A percentile compares a stretch with the other conserved stretches of the same genome.
phyloP scores from a whole-genome alignment of 305 asterid genomes.

The Rubia tinctorum region DNA sequence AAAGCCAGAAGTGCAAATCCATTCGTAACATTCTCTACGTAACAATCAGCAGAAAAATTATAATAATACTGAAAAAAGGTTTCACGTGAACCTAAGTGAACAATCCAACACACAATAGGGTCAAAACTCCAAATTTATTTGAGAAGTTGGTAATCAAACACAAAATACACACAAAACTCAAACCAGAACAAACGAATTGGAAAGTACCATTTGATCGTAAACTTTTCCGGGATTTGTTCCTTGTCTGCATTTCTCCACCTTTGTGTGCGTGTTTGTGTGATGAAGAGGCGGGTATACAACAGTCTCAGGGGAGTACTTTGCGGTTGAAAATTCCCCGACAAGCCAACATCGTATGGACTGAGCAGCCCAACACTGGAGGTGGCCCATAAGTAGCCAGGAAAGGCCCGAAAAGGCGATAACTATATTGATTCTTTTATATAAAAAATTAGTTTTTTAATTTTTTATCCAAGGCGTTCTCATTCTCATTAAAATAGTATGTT shows the following conservation, averaged over 20 bases:
- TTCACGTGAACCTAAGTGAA: background rate
- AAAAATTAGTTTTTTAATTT: too few relatives aligned
- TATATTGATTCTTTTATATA: too few relatives aligned
- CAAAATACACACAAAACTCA: background rate
- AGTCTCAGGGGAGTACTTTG: background rate
- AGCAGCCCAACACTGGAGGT: background rate
- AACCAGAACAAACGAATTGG: background rate
- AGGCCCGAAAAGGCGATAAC: background rate
- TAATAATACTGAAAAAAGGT: background rate
- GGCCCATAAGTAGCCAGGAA: background rate
- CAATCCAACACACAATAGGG: background rate
- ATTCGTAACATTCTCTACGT: background rate
- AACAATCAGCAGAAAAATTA: background rate
- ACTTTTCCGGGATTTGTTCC: slow-evolving; percentile 47
- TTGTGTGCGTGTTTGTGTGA: background rate
- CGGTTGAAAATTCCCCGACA: slow-evolving; percentile 12
- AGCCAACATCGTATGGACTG: background rate
- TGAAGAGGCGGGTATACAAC: slow-evolving; percentile 23
- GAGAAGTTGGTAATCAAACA: background rate
- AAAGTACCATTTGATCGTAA: slow-evolving; percentile 37
- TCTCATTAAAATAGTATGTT: too few relatives aligned
- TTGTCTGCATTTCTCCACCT: slow-evolving; percentile 47
- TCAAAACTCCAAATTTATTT: background rate
- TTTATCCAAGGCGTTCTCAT: too few relatives aligned
- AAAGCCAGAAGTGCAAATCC: background rate